phyloP scores from a whole-genome alignment of 176 grass and related monocot genomes.

The Zea mays region Zm-B73-REFERENCE-NAM-5.0 NC_050097.1:23731501-23732000 shows the following conservation, averaged over 20 bases:
- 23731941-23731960: too few relatives aligned
- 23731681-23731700: background rate
- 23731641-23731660: background rate
- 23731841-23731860: too few relatives aligned
- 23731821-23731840: too few relatives aligned
- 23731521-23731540: constrained; percentile 13
- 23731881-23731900: too few relatives aligned
- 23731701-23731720: background rate
- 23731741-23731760: background rate
- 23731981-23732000: too few relatives aligned
- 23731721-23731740: background rate
- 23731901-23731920: too few relatives aligned
- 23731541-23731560: constrained; percentile 1
- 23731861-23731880: too few relatives aligned
- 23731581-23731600: constrained; percentile 1
- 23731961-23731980: too few relatives aligned
- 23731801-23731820: too few relatives aligned
- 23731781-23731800: too few relatives aligned
- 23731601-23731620: background rate
- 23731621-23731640: constrained; percentile 2
- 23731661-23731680: background rate
- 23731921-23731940: too few relatives aligned
- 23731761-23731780: too few relatives aligned
- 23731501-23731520: constrained; percentile 5
- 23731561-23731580: constrained; percentile 6